A percentile compares a stretch with the other conserved stretches of the same genome.
These are phyloP conservation scores for Exophiala viscosa DNA, from an alignment of 2,329 filamentous ascomycete species.

Conservation along the genomic window DNA sequence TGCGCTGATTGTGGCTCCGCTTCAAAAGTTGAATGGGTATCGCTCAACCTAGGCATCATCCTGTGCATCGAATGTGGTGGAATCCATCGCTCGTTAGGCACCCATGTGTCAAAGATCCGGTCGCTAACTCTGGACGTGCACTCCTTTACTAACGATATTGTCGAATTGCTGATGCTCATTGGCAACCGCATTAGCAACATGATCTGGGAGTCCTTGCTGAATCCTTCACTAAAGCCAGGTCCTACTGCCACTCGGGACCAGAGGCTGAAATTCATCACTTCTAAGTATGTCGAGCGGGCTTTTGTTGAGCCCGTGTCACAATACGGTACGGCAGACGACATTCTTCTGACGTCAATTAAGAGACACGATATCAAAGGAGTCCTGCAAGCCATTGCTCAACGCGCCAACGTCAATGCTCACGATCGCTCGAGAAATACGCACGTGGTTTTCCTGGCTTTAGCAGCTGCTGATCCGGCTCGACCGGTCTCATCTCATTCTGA, in stretches of 20 bases:
- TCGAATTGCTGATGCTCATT: conserved; percentile 85
- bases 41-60: conserved; percentile 93
- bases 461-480: conserved; percentile 83
- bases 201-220: conserved; percentile 87
- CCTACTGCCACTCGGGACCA: conserved; percentile 82
- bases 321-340: conserved; percentile 78
- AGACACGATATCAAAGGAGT: conserved; percentile 93
- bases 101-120: conserved; percentile 95
- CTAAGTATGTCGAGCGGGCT: conserved; percentile 83
- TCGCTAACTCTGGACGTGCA: conserved; percentile 93
- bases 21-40: conserved; percentile 96
- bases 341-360: conserved; percentile 86
- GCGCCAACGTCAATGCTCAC: conserved; percentile 78
- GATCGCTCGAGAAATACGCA: conserved; percentile 88
- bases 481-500: conserved; percentile 49
- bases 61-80: conserved; percentile 97
- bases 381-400: conserved; percentile 80
- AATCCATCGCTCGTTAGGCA: conserved; percentile 92
- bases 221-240: conserved; percentile 67
- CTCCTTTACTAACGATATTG: conserved; percentile 94
- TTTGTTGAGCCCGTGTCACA: conserved; percentile 74
- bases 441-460: conserved; percentile 83
- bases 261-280: conserved; percentile 87
- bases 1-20: conserved; percentile 93
- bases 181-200: conserved; percentile 95